These are phyloP conservation scores for Syncephalastrum racemosum DNA, from an alignment of 371 early-diverging fungal genomes.

Conservation along the genomic window DNA sequence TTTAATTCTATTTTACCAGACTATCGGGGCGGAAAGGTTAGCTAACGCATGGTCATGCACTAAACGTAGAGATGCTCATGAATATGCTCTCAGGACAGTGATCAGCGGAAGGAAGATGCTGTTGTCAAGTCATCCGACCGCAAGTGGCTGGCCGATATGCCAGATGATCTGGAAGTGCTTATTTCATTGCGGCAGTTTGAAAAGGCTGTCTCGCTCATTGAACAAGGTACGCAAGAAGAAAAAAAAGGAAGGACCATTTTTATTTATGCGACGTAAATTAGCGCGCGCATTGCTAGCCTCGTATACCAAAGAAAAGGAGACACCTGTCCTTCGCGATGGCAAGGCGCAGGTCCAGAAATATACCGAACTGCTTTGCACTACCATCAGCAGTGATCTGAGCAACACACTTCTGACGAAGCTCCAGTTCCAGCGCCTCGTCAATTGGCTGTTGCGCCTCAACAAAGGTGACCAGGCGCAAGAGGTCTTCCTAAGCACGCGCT, in stretches of 20 bases:
- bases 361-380: constrained; percentile 60
- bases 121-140: constrained; percentile 41
- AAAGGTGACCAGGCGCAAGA: constrained; percentile 79
- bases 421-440: constrained; percentile 79
- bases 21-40: too few species aligned
- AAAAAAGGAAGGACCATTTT: not conserved
- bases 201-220: constrained; percentile 70
- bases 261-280: constrained; percentile 8
- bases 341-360: constrained; percentile 63
- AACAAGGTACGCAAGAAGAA: constrained; percentile 51
- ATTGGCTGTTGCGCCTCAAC: constrained; percentile 78
- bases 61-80: too few species aligned
- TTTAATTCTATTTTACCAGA: too few species aligned
- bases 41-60: too few species aligned
- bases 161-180: constrained; percentile 85
- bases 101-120: constrained; percentile 2
- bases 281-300: constrained; percentile 39
- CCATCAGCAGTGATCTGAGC: constrained; percentile 74
- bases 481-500: constrained; percentile 74
- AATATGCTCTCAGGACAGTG: too few species aligned
- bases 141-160: constrained; percentile 72
- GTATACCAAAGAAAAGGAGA: constrained; percentile 41
- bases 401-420: constrained; percentile 77
- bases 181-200: constrained; percentile 90
- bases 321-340: constrained; percentile 49